Evolutionary conservation across 495 filamentous ascomycete genomes (phyloP).

Genomic region (Xanthoparmelia taractica): DNA sequence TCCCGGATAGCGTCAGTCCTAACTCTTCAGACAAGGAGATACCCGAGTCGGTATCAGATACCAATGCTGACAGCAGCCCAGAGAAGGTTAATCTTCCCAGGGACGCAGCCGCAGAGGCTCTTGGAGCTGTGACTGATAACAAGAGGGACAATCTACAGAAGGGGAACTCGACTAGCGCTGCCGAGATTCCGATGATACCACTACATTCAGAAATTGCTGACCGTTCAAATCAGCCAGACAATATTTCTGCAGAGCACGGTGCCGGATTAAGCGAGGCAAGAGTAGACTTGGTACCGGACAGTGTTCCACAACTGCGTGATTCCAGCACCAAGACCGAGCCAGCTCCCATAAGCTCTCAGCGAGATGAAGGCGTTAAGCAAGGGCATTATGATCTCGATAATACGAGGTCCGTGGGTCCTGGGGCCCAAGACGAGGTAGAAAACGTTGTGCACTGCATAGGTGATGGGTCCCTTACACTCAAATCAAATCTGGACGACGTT

Average conservation of each 20-base stretch:
- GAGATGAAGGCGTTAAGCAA: neutral
- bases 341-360: neutral
- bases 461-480: neutral
- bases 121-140: neutral
- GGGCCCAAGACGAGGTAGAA: neutral
- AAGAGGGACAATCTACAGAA: neutral
- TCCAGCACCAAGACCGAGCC: neutral
- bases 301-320: neutral
- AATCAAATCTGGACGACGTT: neutral
- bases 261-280: neutral
- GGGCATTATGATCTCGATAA: neutral
- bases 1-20: neutral
- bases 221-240: neutral
- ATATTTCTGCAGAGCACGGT: neutral
- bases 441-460: neutral
- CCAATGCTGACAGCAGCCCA: neutral
- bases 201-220: neutral
- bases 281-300: neutral
- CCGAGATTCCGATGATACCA: neutral
- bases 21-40: neutral
- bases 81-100: neutral
- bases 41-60: neutral
- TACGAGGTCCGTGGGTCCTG: neutral
- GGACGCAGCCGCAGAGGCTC: neutral
- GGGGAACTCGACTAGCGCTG: neutral